Base-by-base conservation (phyloP, 345 rosid species). In the Odontarrhena argentea region DNA sequence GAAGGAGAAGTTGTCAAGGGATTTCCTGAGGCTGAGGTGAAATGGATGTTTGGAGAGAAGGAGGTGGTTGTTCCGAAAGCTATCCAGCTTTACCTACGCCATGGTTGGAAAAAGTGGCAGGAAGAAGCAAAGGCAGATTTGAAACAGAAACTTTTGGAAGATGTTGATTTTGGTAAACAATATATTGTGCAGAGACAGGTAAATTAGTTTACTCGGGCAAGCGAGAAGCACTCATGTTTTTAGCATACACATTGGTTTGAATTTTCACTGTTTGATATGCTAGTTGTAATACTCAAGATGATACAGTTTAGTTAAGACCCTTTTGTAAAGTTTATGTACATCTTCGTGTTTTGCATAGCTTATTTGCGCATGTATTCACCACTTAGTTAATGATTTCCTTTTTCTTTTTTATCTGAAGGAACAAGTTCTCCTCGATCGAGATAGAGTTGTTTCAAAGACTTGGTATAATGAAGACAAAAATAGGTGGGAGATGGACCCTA, bases 61-160 rank as follows among this genome's bases (percentile, higher is more conserved):
- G 92, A 87, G 76, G 85, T 88, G 63, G 83, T 92, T 72, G 88
- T 87, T 78, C 96, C 96, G 22, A 88, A 87, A 83, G 98, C 98
- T 43, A 73, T 81, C 61, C 68, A 83, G 61, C 79, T 80, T 52
- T 91, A 83, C 77, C 76, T 92, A 74, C 82, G 85, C 67, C 94
- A 92, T 78, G 96, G 96, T 18, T 92, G 98, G 98, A 92, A 88
- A 79, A 85, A 77, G 68, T 92, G 98, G 98, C 84, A 95, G 42
- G 96, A 87, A 74, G 96, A 92, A 74, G 90, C 85, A 46, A 92
- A 87, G 71, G 89, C 88, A 59, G 85, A 88, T 56, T 76, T 92
- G 51, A 92, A 88, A 77, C 81, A 82, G 70, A 84, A 66, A 46
- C 73, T 92, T 69, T 49, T 92, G 70, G 88, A 84, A 79, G 81